Evolutionary conservation across 2,329 filamentous ascomycete species (phyloP), one percentile per base, ranked within the genome.

Genomic region (Knoxdaviesia capensis): DNA sequence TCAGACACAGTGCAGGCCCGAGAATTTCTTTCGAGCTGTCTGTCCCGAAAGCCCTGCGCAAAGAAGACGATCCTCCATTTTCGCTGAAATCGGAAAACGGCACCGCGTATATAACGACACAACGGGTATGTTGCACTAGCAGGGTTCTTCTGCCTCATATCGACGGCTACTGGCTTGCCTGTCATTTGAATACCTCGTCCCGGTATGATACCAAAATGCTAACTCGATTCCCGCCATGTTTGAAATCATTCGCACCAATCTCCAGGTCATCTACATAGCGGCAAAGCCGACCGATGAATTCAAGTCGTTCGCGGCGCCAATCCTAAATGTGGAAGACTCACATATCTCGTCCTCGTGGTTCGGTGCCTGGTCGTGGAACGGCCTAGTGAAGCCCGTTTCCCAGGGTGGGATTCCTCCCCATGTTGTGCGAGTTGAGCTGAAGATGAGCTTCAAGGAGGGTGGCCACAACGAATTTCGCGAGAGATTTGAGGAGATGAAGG

Each of bases 401-500:
- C 82, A 82, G 34, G 90, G 90, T 34, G 83, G 84, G 40, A 82
- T 94, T 41, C 83, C 87, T 1, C 61, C 78, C 5, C 66, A 79
- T 28, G 69, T 84, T 47, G 70, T 78, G 11, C 74, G 77, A 31
- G 66, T 94, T 37, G 84, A 90, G 52, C 59, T 93, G 49, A 86
- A 82, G 56, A 69, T 94, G 52, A 86, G 79, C 28, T 96, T 96
- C 65, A 87, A 86, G 55, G 87, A 96, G 47, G 88, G 88, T 37
- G 88, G 88, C n/a, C 87, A 87, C 45, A 90, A 81, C 56, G 86
- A 94, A 50, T 96, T 93, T 54, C 79, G 87, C 52, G 72, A 74
- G 41, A 74, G 74, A 41, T 94, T 87, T 53, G 84, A 92, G 52
- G 69, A 80, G 43, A 76, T 94, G 48, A 86, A 84, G 54, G 87